Conservation (phyloP, 2,329 filamentous ascomycete genomes). For the Hymenoscyphus fraxineus region DNA sequence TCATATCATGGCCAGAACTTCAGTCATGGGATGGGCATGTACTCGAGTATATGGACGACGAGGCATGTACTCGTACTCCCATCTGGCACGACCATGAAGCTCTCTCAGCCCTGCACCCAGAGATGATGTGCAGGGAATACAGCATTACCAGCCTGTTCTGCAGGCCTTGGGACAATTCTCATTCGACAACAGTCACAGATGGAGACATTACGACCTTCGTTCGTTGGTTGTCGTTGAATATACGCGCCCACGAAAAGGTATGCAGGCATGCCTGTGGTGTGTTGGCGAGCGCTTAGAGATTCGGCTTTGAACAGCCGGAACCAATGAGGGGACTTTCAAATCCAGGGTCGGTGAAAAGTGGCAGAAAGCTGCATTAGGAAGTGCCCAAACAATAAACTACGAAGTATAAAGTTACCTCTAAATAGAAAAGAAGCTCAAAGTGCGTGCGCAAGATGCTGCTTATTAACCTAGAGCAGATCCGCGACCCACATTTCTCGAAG, state of each 20-base stretch:
- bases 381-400: too few relatives aligned
- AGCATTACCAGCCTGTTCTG: neutral
- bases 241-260: constrained; percentile 27
- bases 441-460: too few relatives aligned
- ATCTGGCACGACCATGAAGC: constrained; percentile 6
- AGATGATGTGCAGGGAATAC: neutral
- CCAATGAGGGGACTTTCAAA: constrained; percentile 12
- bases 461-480: too few relatives aligned
- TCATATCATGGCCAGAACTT: constrained; percentile 22
- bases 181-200: constrained; percentile 31
- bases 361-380: too few relatives aligned
- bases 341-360: neutral
- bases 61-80: constrained; percentile 10
- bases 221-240: constrained; percentile 26
- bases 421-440: too few relatives aligned
- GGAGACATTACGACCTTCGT: constrained; percentile 15
- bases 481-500: too few relatives aligned
- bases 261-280: constrained; percentile 1
- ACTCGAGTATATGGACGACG: neutral
- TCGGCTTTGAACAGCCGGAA: neutral
- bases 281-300: constrained; percentile 23
- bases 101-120: constrained; percentile 10
- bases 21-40: constrained; percentile 12
- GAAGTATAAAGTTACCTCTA: too few relatives aligned
- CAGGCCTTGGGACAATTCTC: constrained; percentile 13